Evolutionary conservation across 345 rosid species (phyloP), one percentile per base, ranked within the genome.

Genomic region (Excoecaria agallocha): DNA sequence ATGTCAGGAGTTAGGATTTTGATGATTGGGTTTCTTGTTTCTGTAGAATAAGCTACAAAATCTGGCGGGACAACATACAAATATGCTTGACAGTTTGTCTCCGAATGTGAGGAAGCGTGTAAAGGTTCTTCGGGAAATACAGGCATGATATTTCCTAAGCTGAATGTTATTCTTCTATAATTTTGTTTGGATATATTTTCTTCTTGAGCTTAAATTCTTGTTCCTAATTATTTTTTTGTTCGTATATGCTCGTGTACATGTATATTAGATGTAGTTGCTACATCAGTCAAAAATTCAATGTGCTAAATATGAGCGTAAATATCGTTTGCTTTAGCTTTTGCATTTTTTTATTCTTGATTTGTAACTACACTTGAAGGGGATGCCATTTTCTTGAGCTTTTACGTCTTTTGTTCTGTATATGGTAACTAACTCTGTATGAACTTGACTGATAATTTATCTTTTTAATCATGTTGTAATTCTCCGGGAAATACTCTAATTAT

Each of bases 401-500:
- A 2, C 30, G 2, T 30, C 30, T 30, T 30, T 30, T 2, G 2
- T 30, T 30, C 30, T 30, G 30, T 30, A 30, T 30, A 30, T 30
- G 30, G 2, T 30, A 30, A 30, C 2, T 30, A 2, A 30, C 1
- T 30, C 30, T 30, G 30, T 0, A 30, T 2, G 30, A 30, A 30
- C 30, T 30, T 30, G 30, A 30, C 30, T 30, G 30, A 2, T 30
- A 30, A 30, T 30, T 30, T 30, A 30, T 30, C 1, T 30, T 30
- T 30, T 30, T 30, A 30, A 30, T 30, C 98, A 98, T 48, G 99
- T 96, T 3, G 97, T 91, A 72, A 79, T 74, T 82, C 97, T 96
- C 19, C 86, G 93, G 76, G 98, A 87, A 86, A 90, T 96, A 70
- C 99, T n/a, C n/a, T n/a, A n/a, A n/a, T n/a, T n/a, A n/a, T n/a